These are phyloP conservation scores for Ophiocordyceps camponoti-floridani DNA, from an alignment of 2,329 filamentous ascomycete species.

Conservation along the genomic window DNA sequence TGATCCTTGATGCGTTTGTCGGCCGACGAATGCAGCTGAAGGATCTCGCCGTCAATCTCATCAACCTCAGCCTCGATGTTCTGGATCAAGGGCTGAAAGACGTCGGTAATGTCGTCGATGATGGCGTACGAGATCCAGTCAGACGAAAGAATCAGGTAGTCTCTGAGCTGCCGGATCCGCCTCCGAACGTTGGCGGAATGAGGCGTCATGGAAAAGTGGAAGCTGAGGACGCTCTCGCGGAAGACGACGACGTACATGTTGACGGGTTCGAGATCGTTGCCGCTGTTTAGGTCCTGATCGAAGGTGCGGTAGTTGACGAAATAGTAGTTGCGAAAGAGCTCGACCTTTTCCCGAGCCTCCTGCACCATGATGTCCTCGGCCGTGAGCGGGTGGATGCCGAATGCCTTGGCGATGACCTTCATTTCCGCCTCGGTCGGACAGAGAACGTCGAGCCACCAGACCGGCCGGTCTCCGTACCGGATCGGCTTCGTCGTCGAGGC, in stretches of 20 bases:
- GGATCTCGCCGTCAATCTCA: slow-evolving; percentile 83
- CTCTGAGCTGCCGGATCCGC: slow-evolving; percentile 79
- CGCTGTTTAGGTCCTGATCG: slow-evolving; percentile 79
- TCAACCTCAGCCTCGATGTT: slow-evolving; percentile 92
- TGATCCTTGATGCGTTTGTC: slow-evolving; percentile 22
- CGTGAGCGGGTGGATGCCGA: slow-evolving; percentile 89
- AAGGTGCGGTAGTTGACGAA: slow-evolving; percentile 98
- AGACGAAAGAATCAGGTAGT: slow-evolving; percentile 81
- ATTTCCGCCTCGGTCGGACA: slow-evolving; percentile 88
- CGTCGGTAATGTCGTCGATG: slow-evolving; percentile 96
- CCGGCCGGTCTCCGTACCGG: slow-evolving; percentile 64
- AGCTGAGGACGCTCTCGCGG: slow-evolving; percentile 83
- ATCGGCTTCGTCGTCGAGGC: slow-evolving; percentile 22
- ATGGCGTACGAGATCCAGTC: slow-evolving; percentile 98
- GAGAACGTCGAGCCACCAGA: slow-evolving; percentile 92
- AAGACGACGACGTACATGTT: slow-evolving; percentile 98
- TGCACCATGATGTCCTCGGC: slow-evolving; percentile 95
- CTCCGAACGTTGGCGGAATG: slow-evolving; percentile 92
- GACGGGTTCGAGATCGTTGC: slow-evolving; percentile 83
- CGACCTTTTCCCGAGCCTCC: slow-evolving; percentile 93
- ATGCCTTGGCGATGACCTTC: slow-evolving; percentile 81
- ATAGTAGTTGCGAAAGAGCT: slow-evolving; percentile 94
- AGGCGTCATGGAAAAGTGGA: slow-evolving; percentile 92
- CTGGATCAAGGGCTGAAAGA: slow-evolving; percentile 82
- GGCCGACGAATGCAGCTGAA: slow-evolving; percentile 54